Evolutionary conservation across 1,284 basidiomycete species (phyloP), one percentile per base, ranked within the genome.

Genomic region (Microbotryum lychnidis-dioicae): DNA sequence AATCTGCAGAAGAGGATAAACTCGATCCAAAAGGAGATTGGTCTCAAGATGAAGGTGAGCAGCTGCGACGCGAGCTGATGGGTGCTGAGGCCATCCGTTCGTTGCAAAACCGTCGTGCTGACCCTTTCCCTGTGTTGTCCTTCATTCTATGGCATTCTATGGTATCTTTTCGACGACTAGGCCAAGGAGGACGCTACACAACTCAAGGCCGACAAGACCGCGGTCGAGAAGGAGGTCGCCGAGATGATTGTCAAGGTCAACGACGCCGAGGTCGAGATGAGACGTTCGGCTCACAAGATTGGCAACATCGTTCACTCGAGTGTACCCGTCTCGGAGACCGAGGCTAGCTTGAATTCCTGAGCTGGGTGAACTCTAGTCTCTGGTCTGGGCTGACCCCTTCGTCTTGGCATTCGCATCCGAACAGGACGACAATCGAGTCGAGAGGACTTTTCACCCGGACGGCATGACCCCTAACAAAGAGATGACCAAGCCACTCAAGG

Each of bases 221-320:
- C 81, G 31, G 79, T 94, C 51, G 91, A 93, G 74, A 81, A 83
- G 29, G 81, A 88, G 71, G 86, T 90, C n/a, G 83, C 84, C 52
- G 82, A 83, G 2, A 84, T 87, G 76, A 84, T 85, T 67, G 85
- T 87, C 69, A 83, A 85, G 68, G 79, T 84, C 3, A 85, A 84
- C 69, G 89, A 90, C 54, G 84, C 84, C 58, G 91, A 96, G 77
- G 74, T 79, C 21, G 79, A 80, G 70, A 87, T 96, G 86, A 81
- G 90, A 60, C 81, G 80, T 70, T 91, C 86, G 74, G 91, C 90
- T 27, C 80, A 82, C 66, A 83, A 80, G 47, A 87, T 96, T 70
- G 96, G 94, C 20, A 98, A 98, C 77, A 84, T 98, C 63, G 91
- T 98, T 25, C 90, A 90, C 60, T 86, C 87, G 72, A 81, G 82